Conservation (phyloP, 208 protist genomes). For the Zelonia costaricensis region DNA sequence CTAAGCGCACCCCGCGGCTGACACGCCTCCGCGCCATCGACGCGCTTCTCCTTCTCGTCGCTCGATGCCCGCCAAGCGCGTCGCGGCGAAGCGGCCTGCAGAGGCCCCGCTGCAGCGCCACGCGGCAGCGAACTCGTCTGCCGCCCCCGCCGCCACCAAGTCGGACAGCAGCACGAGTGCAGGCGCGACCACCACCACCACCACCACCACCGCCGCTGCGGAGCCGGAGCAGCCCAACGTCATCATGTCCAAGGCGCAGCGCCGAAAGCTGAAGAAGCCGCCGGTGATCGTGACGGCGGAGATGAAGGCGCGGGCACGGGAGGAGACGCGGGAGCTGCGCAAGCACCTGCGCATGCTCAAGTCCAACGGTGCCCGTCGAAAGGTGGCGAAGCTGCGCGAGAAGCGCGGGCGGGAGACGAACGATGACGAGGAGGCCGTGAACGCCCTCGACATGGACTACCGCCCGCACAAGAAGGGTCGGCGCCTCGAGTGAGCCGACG, state of each 20-base stretch:
- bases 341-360: constrained; percentile 88
- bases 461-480: constrained; percentile 71
- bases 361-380: constrained; percentile 84
- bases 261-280: constrained; percentile 77
- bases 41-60: background rate
- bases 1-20: background rate
- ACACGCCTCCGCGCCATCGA: background rate
- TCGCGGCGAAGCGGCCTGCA: constrained; percentile 11
- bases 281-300: constrained; percentile 70
- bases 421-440: constrained; percentile 63
- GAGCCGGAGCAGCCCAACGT: constrained; percentile 36
- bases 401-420: constrained; percentile 73
- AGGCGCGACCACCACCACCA: background rate
- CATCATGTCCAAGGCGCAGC: constrained; percentile 80
- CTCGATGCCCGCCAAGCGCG: constrained; percentile 20
- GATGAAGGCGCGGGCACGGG: constrained; percentile 77
- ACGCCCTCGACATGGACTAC: constrained; percentile 58
- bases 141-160: background rate
- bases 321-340: constrained; percentile 80
- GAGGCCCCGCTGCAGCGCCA: constrained; percentile 4
- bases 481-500: constrained; percentile 47
- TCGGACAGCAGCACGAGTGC: no score
- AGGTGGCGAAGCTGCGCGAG: constrained; percentile 66
- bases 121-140: background rate
- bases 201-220: background rate